Percentiles rank a stretch among this genome's conserved stretches.
These are phyloP conservation scores for Hypoxylon perforatum DNA, from an alignment of 495 filamentous ascomycete species.

Conservation along the genomic window DNA sequence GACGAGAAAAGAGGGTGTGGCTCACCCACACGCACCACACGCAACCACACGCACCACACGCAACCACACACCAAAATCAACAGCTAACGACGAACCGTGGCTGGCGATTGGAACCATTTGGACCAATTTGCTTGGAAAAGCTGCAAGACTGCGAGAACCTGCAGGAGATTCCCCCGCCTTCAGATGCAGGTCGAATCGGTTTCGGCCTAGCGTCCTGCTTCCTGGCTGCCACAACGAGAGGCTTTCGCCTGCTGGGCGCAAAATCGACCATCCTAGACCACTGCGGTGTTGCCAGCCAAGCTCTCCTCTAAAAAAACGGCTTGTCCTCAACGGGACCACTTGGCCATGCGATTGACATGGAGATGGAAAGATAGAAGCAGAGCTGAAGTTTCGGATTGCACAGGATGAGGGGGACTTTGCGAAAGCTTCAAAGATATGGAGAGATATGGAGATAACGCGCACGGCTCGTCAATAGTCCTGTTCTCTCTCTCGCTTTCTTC, in stretches of 20 bases:
- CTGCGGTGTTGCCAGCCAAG: constrained; percentile 35
- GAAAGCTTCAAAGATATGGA: constrained; percentile 13
- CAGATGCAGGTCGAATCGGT: constrained; percentile 42
- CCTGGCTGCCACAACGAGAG: constrained; percentile 35
- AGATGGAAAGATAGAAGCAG: constrained; percentile 3
- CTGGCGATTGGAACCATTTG: constrained; percentile 42
- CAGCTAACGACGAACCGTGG: constrained; percentile 36
- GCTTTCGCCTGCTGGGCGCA: constrained; percentile 22
- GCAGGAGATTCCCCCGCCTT: constrained; percentile 45
- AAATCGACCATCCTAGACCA: constrained; percentile 44
- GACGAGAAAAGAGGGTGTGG: constrained; percentile 36
- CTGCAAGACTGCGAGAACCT: constrained; percentile 42
- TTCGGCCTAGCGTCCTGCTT: constrained; percentile 37
- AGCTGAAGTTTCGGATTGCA: constrained; percentile 17
- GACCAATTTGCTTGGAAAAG: constrained; percentile 34
- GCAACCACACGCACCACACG: constrained; percentile 23
- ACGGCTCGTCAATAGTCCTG: background rate
- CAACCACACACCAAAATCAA: constrained; percentile 20
- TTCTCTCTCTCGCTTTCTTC: background rate
- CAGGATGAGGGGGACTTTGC: background rate
- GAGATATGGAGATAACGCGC: background rate
- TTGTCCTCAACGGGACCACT: constrained; percentile 32
- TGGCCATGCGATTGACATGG: constrained; percentile 28
- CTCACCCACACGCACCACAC: constrained; percentile 23
- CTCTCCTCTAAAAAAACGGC: constrained; percentile 18